Percentiles rank a stretch among this genome's conserved stretches.
Evolutionary conservation across 129 eudicot genomes (phyloP).

Genomic region (Ambrosia trifida): DNA sequence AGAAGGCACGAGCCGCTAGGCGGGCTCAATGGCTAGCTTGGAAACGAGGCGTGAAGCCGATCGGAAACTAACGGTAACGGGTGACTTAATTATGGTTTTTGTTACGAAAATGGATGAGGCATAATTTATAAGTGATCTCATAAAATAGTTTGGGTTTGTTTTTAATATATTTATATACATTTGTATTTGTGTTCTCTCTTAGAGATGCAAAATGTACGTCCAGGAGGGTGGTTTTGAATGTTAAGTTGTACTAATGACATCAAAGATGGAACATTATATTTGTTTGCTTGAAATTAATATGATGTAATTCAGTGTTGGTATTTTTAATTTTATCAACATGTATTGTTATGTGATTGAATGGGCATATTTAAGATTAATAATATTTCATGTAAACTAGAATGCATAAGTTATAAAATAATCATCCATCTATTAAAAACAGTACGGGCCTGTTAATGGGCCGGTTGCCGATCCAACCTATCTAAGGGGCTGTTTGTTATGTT

Average conservation of each 20-base stretch:
- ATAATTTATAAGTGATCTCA: conserved; percentile 4
- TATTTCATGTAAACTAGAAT: too few species aligned
- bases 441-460: too few species aligned
- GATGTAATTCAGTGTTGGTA: not conserved
- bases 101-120: not conserved
- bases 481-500: too few species aligned
- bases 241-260: not conserved
- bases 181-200: conserved; percentile 39
- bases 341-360: not conserved
- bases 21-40: conserved; percentile 56
- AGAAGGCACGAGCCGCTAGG: conserved; percentile 58
- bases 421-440: too few species aligned
- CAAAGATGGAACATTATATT: conserved; percentile 18
- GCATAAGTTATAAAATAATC: too few species aligned
- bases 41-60: conserved; percentile 49
- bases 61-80: conserved; percentile 38
- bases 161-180: not conserved
- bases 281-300: conserved; percentile 12
- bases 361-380: too few species aligned
- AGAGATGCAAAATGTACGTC: conserved; percentile 64
- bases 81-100: not conserved
- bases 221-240: conserved; percentile 44
- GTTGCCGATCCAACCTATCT: too few species aligned
- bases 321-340: not conserved
- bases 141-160: conserved; percentile 1